Conservation (phyloP, 139 green algal species). For the Gonium pectorale region DNA sequence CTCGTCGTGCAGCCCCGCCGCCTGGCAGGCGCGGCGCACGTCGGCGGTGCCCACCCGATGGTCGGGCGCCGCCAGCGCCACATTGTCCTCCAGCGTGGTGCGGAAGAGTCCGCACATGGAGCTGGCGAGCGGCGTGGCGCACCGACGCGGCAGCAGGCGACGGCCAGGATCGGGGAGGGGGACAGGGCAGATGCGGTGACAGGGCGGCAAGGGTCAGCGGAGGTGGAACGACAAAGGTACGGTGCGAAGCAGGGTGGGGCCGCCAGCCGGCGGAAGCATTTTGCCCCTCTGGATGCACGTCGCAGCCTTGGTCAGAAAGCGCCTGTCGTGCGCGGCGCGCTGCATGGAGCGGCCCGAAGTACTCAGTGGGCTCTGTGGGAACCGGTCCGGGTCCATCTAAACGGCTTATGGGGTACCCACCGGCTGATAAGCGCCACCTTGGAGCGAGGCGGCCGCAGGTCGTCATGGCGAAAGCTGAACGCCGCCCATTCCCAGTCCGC, state of each 20-base stretch:
- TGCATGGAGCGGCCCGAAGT: neutral
- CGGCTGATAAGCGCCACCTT: constrained; percentile 11
- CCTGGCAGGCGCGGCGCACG: constrained; percentile 9
- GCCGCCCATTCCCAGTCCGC: constrained; percentile 26
- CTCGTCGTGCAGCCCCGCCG: constrained; percentile 24
- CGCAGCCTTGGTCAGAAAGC: no score
- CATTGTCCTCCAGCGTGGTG: constrained; percentile 48
- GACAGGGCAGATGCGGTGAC: no score
- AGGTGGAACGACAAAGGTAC: no score
- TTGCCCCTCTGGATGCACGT: no score
- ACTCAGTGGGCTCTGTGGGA: neutral
- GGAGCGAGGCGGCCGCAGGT: neutral
- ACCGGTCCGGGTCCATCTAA: neutral
- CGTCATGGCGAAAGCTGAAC: constrained; percentile 35
- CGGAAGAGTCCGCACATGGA: constrained; percentile 24
- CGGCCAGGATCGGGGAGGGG: no score
- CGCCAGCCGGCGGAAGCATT: no score
- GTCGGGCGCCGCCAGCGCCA: constrained; percentile 24
- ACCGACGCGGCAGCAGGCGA: no score
- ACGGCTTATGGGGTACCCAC: no score
- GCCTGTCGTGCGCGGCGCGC: neutral
- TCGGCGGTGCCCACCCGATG: neutral
- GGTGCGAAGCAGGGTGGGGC: no score
- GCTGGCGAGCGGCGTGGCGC: no score
- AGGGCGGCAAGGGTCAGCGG: no score